Base-by-base conservation (phyloP, 192 early-diverging fungal genomes). In the Spizellomyces sp. region DNA sequence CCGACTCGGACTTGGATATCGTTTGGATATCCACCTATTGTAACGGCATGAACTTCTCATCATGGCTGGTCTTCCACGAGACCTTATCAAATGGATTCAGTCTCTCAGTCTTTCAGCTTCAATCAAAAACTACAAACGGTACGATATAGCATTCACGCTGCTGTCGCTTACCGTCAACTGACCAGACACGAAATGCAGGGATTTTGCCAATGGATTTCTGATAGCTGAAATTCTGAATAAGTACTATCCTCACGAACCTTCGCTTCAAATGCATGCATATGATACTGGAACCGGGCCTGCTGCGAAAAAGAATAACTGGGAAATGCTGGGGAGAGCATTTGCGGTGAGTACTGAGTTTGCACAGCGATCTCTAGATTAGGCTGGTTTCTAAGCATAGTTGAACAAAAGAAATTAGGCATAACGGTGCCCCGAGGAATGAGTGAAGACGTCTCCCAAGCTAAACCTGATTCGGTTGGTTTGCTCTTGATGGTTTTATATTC, bases 191-290 rank as follows among this genome's bases (percentile, higher is more conserved):
- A 54, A 0, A n/a, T n/a, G 17, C 17, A 79, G 82, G 6, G 83
- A 83, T 45, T 74, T 86, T 27, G 71, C 76, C 45, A 86, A 86
- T 63, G 84, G 84, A 8, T 86, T 75, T 54, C 74, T 86, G 4
- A 62, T 86, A 14, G 84, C 82, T 46, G 84, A 86, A 58, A 84
- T 86, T 43, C 73, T 86, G 10, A 76, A 75, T 5, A 71, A 74
- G 54, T 84, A 82, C 60, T 80, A 84, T 52, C 81, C 82, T 0
- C 22, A 48, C 0, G 77, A 77, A 36, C 12, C 58, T n/a, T 14
- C 42, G 14, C 67, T 81, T 9, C 74, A 75, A 47, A 77, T 84
- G 77, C 83, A 84, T 71, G 48, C 48, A 17, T 84, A 81, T 69
- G 83, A 84, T 67, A 82, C 77, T 5, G 83, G 83, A 0, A 80